These are phyloP conservation scores for Emericellopsis cladophorae DNA, from an alignment of 2,329 filamentous ascomycete species.

Conservation along the genomic window DNA sequence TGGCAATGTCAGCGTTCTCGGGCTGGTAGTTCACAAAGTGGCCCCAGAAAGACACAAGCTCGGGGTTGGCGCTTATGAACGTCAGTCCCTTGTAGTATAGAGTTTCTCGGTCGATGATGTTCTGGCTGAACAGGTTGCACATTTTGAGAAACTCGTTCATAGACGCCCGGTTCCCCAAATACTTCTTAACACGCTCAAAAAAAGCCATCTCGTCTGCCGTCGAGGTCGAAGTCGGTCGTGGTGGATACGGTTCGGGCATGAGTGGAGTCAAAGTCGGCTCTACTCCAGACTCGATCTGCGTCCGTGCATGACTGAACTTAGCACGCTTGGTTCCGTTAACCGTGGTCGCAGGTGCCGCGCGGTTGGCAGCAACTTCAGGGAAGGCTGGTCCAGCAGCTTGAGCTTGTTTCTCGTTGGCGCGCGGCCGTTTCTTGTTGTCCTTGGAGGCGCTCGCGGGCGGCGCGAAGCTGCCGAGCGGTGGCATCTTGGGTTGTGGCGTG, in stretches of 20 bases:
- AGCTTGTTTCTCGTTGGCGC: slow-evolving; percentile 40
- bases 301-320: slow-evolving; percentile 60
- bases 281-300: slow-evolving; percentile 43
- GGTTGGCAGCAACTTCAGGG: slow-evolving; percentile 25
- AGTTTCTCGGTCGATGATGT: slow-evolving; percentile 76
- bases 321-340: slow-evolving; percentile 46
- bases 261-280: slow-evolving; percentile 83
- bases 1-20: slow-evolving; percentile 67
- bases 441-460: slow-evolving; percentile 70
- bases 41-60: slow-evolving; percentile 84
- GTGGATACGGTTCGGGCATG: slow-evolving; percentile 76
- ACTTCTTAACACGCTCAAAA: slow-evolving; percentile 95
- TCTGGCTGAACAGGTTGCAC: slow-evolving; percentile 88
- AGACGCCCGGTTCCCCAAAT: slow-evolving; percentile 78
- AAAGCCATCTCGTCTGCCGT: slow-evolving; percentile 80
- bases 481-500: slow-evolving; percentile 60
- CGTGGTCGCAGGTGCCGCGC: slow-evolving; percentile 13
- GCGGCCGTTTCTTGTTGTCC: slow-evolving; percentile 79
- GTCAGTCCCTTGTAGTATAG: slow-evolving; percentile 70
- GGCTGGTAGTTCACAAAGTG: slow-evolving; percentile 68
- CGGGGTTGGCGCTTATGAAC: slow-evolving; percentile 80
- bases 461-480: slow-evolving; percentile 89
- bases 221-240: slow-evolving; percentile 59
- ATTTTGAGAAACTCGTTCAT: slow-evolving; percentile 97
- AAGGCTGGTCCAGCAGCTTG: slow-evolving; percentile 33